Evolutionary conservation across 495 filamentous ascomycete species (phyloP), one percentile per base, ranked within the genome.

Genomic region (Aspergillus ostianus): DNA sequence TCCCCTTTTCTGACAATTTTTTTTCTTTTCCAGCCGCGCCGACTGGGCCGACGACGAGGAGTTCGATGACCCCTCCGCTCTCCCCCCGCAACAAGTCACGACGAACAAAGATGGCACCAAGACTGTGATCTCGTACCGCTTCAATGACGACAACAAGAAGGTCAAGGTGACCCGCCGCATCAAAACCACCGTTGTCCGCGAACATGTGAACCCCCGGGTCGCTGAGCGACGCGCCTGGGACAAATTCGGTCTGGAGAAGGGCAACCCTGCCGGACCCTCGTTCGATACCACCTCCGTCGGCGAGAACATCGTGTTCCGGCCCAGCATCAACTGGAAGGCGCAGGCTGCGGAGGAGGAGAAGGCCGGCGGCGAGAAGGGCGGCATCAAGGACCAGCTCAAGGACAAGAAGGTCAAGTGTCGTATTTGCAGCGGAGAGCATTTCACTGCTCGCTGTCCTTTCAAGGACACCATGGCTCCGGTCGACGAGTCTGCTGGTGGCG

Each of bases 381-480:
- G 82, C 67, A 87, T 96, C 81, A 94, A 92, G 81, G 91, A 92
- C 64, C 85, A 91, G 82, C 82, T 97, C 59, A 96, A 93, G 86
- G 91, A 97, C 77, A 96, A 96, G 85, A 96, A 96, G 83, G 95
- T 98, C 79, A 97, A 97, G 83, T 98, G 94, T 77, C 87, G 94
- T 80, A 98, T 98, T 71, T 98, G 94, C 78, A 89, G 87, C 73
- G 94, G 95, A 65, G 95, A 98, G 79, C 94, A 98, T 82, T 98
- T 97, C 80, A 98, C 94, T 4, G 92, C 93, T 29, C 85, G 93
- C 69, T 98, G 83, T 88, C 93, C 88, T 26, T 91, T 89, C 77
- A 91, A 90, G 77, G 88, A 90, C 67, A 91, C 88, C 47, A 88
- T 91, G 81, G 87, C 88, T 12, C 88, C 88, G 2, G 82, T 90